A percentile compares a stretch with the other conserved stretches of the same genome.
These are phyloP conservation scores for Pseudogymnoascus sp. DNA, from an alignment of 2,329 filamentous ascomycete genomes.

Conservation along the genomic window DNA sequence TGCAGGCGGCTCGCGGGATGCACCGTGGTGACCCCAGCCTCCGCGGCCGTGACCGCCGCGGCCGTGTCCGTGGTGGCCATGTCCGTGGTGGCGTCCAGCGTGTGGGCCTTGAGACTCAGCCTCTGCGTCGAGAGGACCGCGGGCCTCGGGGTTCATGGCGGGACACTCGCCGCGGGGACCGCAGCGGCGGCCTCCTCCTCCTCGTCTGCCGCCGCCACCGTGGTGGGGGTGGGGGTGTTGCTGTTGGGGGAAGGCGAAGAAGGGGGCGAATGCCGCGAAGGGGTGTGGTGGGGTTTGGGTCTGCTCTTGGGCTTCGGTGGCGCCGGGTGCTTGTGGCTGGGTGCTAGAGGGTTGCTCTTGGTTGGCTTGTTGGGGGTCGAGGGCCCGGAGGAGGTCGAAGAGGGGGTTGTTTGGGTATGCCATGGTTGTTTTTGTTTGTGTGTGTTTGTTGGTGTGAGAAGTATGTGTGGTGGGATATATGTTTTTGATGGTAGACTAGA, in stretches of 20 bases:
- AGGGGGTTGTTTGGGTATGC: constrained; percentile 5
- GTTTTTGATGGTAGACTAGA: neutral
- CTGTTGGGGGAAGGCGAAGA: neutral
- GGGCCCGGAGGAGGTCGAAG: neutral
- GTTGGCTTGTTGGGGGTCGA: neutral
- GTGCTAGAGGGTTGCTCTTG: neutral
- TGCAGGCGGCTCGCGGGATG: constrained; percentile 16
- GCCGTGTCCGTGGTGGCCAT: neutral
- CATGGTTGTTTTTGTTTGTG: neutral
- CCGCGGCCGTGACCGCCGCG: constrained; percentile 8
- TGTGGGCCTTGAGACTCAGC: neutral
- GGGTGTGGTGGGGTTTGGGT: neutral
- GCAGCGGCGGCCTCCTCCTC: neutral
- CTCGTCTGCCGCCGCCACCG: neutral
- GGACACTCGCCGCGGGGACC: neutral
- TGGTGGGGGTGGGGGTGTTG: neutral
- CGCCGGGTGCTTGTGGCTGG: neutral
- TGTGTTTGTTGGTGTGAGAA: neutral
- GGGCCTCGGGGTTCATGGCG: no score
- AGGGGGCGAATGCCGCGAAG: neutral
- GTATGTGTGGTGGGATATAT: neutral
- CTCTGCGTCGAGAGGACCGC: neutral
- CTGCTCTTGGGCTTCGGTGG: neutral
- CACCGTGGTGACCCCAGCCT: constrained; percentile 10
- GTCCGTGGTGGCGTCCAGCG: neutral